Evolutionary conservation across 2,329 filamentous ascomycete genomes (phyloP).

Genomic region (Penicillium sp.): DNA sequence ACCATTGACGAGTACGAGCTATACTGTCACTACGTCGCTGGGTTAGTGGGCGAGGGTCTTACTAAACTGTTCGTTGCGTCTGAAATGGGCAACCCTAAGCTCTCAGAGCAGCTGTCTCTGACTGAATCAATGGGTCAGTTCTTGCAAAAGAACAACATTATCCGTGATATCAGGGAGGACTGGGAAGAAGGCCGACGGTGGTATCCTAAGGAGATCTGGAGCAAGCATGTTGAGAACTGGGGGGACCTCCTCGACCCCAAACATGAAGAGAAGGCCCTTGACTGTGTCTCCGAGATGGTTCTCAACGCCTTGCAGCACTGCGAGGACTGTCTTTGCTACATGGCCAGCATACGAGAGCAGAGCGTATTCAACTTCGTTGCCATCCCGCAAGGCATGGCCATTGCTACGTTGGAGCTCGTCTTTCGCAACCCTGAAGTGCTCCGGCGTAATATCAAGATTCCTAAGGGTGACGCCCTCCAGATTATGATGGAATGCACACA

Average conservation of each 20-base stretch:
- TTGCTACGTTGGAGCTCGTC: slow-evolving; percentile 87
- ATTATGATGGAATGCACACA: slow-evolving; percentile 92
- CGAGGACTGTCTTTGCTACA: slow-evolving; percentile 93
- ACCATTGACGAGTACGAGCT: slow-evolving; percentile 86
- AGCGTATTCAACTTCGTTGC: slow-evolving; percentile 99
- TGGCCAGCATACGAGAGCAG: slow-evolving; percentile 90
- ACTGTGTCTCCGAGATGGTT: slow-evolving; percentile 90
- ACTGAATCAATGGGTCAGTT: slow-evolving; percentile 97
- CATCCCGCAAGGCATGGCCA: slow-evolving; percentile 95
- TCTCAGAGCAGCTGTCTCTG: slow-evolving; percentile 72
- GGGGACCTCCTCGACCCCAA: slow-evolving; percentile 84
- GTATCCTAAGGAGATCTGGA: slow-evolving; percentile 96
- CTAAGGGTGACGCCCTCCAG: slow-evolving; percentile 86
- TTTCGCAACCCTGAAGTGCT: slow-evolving; percentile 90
- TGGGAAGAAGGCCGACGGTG: slow-evolving; percentile 81
- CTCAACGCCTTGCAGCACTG: slow-evolving; percentile 80
- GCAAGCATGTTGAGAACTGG: slow-evolving; percentile 84
- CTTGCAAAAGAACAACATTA: slow-evolving; percentile 97
- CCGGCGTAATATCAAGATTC: slow-evolving; percentile 88
- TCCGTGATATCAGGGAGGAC: slow-evolving; percentile 90
- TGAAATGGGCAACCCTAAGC: slow-evolving; percentile 77
- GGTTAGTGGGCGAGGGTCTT: slow-evolving; percentile 89
- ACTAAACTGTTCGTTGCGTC: slow-evolving; percentile 87
- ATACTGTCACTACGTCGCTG: slow-evolving; percentile 97
- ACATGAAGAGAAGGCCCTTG: slow-evolving; percentile 70